Evolutionary conservation across 176 grass and related monocot genomes (phyloP), one percentile per base, ranked within the genome.

Genomic region (Oryza glumipatula): DNA sequence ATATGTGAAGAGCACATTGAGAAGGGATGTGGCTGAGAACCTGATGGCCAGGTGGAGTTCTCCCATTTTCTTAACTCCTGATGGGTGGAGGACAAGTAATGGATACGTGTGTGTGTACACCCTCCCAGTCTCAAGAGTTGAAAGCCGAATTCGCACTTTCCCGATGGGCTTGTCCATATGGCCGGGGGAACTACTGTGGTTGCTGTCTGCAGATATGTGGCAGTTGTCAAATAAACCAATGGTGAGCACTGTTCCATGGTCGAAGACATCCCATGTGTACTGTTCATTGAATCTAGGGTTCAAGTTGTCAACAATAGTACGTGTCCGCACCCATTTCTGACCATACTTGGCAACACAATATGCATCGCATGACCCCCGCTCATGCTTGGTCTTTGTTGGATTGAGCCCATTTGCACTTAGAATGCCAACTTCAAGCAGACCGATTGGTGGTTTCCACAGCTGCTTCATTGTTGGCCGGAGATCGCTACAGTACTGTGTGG

Each of bases 291-390:
- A 98, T 67, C 85, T 77, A n/a, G 96, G 96, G 33, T 23, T 91
- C 83, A 95, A 65, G 38, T 35, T 82, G 71, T 87, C 87, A 39
- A 98, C 85, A 21, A 93, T 86, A 26, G 95, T 98, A 51, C 95
- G 93, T 13, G 95, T 98, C 26, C 95, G 88, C 68, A 98, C 91
- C 95, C 95, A 98, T 86, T 98, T 98, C 66, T 87, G 91, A 12
- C 95, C 89, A 76, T 98, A 98, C 87, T 95, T 98, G 71, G 95
- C 95, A 79, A 98, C 95, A 82, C 95, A 98, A 65, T 93, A 98
- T 64, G 95, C 67, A 69, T 98, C 91, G n/a, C 93, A 95, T 8
- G 88, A 91, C n/a, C 88, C 91, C n/a, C 80, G 82, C 24, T 81
- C 67, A 3, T 90, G 69, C 74, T 78, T 88, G 1, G 92, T 95